Percentiles rank a stretch among this genome's conserved stretches.
Evolutionary conservation across 2,329 filamentous ascomycete genomes (phyloP).

Genomic region (Colletotrichum siamense): DNA sequence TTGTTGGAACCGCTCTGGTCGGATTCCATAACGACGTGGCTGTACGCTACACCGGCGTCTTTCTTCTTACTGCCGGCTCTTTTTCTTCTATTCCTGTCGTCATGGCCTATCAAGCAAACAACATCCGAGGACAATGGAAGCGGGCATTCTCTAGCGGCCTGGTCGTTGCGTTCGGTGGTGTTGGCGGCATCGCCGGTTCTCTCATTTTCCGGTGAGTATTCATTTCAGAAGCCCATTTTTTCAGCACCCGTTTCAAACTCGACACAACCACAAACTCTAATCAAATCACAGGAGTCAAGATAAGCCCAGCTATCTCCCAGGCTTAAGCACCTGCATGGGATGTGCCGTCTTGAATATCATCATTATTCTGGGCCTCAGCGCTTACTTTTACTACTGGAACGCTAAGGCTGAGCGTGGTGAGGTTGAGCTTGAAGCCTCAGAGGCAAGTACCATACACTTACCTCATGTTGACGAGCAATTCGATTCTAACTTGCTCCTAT

Average conservation of each 20-base stretch:
- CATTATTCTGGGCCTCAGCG: not conserved
- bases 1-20: conserved; percentile 71
- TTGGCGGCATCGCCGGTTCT: conserved; percentile 21
- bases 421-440: conserved; percentile 12
- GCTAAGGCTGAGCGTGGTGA: not conserved
- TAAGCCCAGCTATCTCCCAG: conserved; percentile 6
- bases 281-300: not conserved
- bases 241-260: not conserved
- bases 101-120: conserved; percentile 22
- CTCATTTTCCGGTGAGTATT: conserved; percentile 20
- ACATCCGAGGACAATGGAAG: conserved; percentile 24
- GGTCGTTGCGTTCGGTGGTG: conserved; percentile 17
- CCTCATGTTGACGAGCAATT: not conserved
- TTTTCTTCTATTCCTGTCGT: conserved; percentile 7
- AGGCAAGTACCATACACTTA: not conserved
- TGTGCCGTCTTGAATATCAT: conserved; percentile 7
- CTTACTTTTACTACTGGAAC: conserved; percentile 11
- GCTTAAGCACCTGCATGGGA: conserved; percentile 6
- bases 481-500: not conserved
- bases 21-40: conserved; percentile 56
- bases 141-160: conserved; percentile 21
- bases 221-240: not conserved
- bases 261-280: not conserved
- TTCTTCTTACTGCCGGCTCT: conserved; percentile 46
- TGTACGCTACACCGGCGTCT: conserved; percentile 71